Conservation (phyloP, 2,329 filamentous ascomycete species). For the Colletotrichum sidae region DNA sequence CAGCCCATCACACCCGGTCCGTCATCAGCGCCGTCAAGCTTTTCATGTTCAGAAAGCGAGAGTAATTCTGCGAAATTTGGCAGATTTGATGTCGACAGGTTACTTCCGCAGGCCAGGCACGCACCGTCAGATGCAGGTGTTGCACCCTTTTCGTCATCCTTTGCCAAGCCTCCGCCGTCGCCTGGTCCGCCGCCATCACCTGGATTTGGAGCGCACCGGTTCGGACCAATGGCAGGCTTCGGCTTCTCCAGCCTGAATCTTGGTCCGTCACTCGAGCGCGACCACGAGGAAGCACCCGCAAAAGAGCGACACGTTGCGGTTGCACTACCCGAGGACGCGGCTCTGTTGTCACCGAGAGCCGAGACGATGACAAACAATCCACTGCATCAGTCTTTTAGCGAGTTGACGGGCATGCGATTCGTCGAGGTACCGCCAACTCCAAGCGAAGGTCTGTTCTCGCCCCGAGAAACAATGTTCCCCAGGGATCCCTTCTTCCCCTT, state of each 20-base stretch:
- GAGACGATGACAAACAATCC: conserved; percentile 80
- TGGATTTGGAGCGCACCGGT: conserved; percentile 55
- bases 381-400: conserved; percentile 61
- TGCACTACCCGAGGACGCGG: conserved; percentile 59
- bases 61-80: conserved; percentile 54
- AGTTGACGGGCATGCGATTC: conserved; percentile 62
- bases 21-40: conserved; percentile 74
- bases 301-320: conserved; percentile 50
- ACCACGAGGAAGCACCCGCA: conserved; percentile 40
- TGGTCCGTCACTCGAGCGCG: conserved; percentile 40
- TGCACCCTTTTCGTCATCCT: conserved; percentile 43
- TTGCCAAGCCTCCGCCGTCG: conserved; percentile 55
- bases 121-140: conserved; percentile 45
- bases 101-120: conserved; percentile 51
- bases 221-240: conserved; percentile 52
- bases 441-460: conserved; percentile 65
- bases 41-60: conserved; percentile 67
- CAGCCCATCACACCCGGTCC: conserved; percentile 70
- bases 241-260: conserved; percentile 55
- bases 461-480: conserved; percentile 63
- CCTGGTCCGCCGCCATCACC: conserved; percentile 61
- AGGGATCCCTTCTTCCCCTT: conserved; percentile 65
- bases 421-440: conserved; percentile 65
- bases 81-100: conserved; percentile 52
- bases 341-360: conserved; percentile 77